phyloP scores from a whole-genome alignment of 192 early-diverging fungal species.

The Backusella morwellensis region DNA sequence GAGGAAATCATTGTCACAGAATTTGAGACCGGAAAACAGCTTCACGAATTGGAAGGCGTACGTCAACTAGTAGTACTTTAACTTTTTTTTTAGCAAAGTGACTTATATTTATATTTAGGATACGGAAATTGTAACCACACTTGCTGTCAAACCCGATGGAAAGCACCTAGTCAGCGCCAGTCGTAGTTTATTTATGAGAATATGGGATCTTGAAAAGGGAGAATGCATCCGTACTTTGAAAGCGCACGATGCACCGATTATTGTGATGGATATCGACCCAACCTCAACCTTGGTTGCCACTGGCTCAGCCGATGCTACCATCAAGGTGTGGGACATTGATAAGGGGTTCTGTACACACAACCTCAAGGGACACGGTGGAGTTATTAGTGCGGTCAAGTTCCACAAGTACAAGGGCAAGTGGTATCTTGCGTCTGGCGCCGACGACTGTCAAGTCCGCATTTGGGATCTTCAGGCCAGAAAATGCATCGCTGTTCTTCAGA shows the following conservation, averaged over 20 bases:
- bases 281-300: conserved; percentile 94
- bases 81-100: background rate
- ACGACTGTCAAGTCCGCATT: conserved; percentile 86
- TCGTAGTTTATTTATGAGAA: conserved; percentile 72
- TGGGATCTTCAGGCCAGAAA: conserved; percentile 84
- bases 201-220: conserved; percentile 75
- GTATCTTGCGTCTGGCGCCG: conserved; percentile 83
- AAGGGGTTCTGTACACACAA: conserved; percentile 93
- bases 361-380: conserved; percentile 89
- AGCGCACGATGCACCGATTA: conserved; percentile 91
- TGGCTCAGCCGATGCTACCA: conserved; percentile 91
- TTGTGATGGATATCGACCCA: conserved; percentile 88
- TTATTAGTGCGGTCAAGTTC: conserved; percentile 85
- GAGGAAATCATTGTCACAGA: conserved; percentile 82
- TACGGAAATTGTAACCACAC: conserved; percentile 83
- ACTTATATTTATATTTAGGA: conserved; percentile 44
- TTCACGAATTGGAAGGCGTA: conserved; percentile 66
- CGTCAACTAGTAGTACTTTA: background rate
- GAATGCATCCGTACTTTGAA: conserved; percentile 65
- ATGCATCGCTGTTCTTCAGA: conserved; percentile 72
- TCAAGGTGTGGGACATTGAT: conserved; percentile 96
- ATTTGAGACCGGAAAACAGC: conserved; percentile 60
- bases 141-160: conserved; percentile 81
- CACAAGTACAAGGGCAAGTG: conserved; percentile 56
- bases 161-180: conserved; percentile 76